phyloP scores from a whole-genome alignment of 176 grass and related monocot species.

The Triticum timopheevii region DNA sequence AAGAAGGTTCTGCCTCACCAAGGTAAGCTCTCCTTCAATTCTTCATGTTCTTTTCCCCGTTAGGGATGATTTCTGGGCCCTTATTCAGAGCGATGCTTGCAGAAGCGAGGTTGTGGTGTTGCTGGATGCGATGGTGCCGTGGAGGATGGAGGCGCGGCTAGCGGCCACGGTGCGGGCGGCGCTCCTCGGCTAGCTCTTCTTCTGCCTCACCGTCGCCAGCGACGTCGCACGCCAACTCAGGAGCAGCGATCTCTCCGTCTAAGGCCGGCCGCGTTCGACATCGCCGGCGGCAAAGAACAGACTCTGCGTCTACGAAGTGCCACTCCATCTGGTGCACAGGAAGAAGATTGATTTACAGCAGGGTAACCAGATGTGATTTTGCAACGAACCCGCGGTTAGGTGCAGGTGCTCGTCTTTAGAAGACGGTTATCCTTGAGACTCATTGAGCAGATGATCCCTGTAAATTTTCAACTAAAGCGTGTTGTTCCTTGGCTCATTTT shows the following conservation, averaged over 20 bases:
- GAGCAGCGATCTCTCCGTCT: constrained; percentile 20
- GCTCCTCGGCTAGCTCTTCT: constrained; percentile 50
- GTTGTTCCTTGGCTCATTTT: no score
- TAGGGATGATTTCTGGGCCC: not conserved
- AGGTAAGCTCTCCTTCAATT: not conserved
- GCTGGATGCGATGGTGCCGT: constrained; percentile 33
- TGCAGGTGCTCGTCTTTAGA: no score
- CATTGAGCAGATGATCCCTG: no score
- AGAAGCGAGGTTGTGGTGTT: not conserved
- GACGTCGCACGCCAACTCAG: constrained; percentile 42
- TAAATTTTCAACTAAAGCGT: no score
- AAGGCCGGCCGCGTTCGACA: not conserved
- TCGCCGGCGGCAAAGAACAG: not conserved
- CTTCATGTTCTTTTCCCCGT: not conserved
- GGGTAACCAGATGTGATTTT: not conserved
- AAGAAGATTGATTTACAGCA: not conserved
- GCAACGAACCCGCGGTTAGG: no score
- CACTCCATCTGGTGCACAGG: not conserved
- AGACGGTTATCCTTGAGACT: no score
- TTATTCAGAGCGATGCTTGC: no score
- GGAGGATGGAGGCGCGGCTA: constrained; percentile 38
- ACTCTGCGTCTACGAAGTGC: not conserved
- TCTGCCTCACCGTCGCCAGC: constrained; percentile 46
- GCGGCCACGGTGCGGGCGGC: constrained; percentile 36
- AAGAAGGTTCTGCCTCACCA: not conserved